Evolutionary conservation across 2,329 filamentous ascomycete species (phyloP).

Genomic region (Penicillium sp.): DNA sequence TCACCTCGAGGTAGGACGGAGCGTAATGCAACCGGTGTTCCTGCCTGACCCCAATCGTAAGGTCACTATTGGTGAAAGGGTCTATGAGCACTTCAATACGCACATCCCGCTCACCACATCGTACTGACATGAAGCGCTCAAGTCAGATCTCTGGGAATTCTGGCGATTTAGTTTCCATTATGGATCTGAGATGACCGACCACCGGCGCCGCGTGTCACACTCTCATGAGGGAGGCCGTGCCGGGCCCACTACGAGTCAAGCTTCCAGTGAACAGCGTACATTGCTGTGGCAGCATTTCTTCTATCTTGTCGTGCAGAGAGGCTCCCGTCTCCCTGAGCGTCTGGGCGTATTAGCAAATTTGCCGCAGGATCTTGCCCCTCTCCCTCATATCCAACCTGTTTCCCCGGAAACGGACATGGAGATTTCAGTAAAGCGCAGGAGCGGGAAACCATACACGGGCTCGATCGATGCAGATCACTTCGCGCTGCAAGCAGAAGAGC

Average conservation of each 20-base stretch:
- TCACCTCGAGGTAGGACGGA: conserved; percentile 4
- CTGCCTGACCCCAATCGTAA: not conserved
- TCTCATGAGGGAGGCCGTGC: too few species aligned
- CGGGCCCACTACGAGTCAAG: too few species aligned
- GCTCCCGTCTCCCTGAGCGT: too few species aligned
- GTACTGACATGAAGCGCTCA: not conserved
- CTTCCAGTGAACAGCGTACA: too few species aligned
- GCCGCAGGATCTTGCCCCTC: too few species aligned
- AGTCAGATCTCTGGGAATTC: conserved; percentile 6
- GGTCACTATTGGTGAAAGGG: conserved; percentile 7
- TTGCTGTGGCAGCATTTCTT: too few species aligned
- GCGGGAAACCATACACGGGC: not conserved
- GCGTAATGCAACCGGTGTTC: conserved; percentile 4
- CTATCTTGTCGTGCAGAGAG: too few species aligned
- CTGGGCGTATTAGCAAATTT: too few species aligned
- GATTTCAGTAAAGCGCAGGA: not conserved
- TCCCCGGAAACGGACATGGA: not conserved
- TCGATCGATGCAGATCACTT: not conserved
- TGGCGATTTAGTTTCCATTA: conserved; percentile 16
- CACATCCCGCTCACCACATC: not conserved
- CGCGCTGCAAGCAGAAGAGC: not conserved
- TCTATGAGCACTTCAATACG: conserved; percentile 4
- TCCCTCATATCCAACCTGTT: too few species aligned
- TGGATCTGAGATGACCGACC: conserved; percentile 3
- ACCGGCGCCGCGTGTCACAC: not conserved